Conservation (phyloP, 208 protist species). For the Entamoeba invadens region DNA sequence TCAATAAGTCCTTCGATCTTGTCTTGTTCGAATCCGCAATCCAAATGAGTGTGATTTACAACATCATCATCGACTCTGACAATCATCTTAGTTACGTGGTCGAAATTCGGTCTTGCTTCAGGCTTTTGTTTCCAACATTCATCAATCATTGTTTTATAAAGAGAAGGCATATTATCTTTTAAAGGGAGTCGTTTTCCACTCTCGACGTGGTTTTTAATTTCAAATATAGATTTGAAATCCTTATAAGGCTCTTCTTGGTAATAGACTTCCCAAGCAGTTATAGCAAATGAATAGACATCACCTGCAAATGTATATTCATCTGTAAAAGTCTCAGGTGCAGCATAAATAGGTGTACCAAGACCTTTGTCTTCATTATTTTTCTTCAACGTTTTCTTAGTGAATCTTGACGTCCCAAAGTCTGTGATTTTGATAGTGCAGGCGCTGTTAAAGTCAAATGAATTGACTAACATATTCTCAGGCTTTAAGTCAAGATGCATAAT, state of each 20-base stretch:
- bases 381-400: background rate
- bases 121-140: background rate
- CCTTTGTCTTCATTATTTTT: background rate
- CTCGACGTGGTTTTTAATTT: background rate
- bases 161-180: background rate
- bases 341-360: too few relatives aligned
- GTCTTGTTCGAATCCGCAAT: background rate
- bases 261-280: background rate
- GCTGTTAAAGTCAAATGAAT: background rate
- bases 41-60: background rate
- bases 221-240: background rate
- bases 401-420: background rate
- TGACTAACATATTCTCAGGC: constrained; percentile 40
- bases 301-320: background rate
- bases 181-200: background rate
- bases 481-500: constrained; percentile 41
- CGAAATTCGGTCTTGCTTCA: background rate
- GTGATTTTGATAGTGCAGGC: constrained; percentile 33
- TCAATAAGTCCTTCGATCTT: background rate
- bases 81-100: background rate
- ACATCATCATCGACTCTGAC: background rate
- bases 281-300: background rate
- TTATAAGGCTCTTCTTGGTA: too few relatives aligned
- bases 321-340: background rate
- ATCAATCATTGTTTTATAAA: background rate